These are phyloP conservation scores for Scleroderma citrinum DNA, from an alignment of 768 basidiomycete species.

Conservation along the genomic window DNA sequence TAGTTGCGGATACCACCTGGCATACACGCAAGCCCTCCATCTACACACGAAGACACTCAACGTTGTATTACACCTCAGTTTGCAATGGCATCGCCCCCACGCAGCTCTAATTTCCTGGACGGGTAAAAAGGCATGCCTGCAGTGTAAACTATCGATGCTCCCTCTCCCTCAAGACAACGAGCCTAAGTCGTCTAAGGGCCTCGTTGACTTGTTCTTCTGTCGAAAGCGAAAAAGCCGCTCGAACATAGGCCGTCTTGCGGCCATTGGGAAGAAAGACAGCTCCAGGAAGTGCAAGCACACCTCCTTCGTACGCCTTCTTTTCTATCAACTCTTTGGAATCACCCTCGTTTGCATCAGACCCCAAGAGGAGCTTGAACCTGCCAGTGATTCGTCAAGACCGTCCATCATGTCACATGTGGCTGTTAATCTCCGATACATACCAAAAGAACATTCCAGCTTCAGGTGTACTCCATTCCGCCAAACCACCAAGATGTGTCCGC, in stretches of 20 bases:
- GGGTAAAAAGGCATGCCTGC: no score
- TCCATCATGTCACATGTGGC: neutral
- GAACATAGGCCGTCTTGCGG: constrained; percentile 64
- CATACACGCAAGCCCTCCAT: no score
- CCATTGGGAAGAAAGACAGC: constrained; percentile 74
- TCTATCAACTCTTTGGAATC: constrained; percentile 73
- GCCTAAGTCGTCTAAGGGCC: constrained; percentile 58
- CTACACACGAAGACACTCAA: no score
- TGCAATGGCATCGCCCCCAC: no score
- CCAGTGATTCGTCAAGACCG: constrained; percentile 1
- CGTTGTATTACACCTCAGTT: no score
- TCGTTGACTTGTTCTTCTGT: constrained; percentile 64
- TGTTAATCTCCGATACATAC: constrained; percentile 33
- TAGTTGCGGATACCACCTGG: no score
- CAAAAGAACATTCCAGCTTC: constrained; percentile 90
- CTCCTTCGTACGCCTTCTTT: constrained; percentile 68
- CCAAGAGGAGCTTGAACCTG: constrained; percentile 67
- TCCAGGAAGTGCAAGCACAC: constrained; percentile 88
- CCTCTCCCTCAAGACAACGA: constrained; percentile 29
- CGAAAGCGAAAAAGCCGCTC: constrained; percentile 75
- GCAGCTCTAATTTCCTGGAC: no score
- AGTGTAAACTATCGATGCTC: neutral
- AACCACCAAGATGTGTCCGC: constrained; percentile 66
- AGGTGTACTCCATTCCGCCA: constrained; percentile 68
- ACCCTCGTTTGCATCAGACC: constrained; percentile 31